A percentile compares a stretch with the other conserved stretches of the same genome.
Conservation (phyloP, 768 basidiomycete genomes). For the Lactarius akahatsu region DNA sequence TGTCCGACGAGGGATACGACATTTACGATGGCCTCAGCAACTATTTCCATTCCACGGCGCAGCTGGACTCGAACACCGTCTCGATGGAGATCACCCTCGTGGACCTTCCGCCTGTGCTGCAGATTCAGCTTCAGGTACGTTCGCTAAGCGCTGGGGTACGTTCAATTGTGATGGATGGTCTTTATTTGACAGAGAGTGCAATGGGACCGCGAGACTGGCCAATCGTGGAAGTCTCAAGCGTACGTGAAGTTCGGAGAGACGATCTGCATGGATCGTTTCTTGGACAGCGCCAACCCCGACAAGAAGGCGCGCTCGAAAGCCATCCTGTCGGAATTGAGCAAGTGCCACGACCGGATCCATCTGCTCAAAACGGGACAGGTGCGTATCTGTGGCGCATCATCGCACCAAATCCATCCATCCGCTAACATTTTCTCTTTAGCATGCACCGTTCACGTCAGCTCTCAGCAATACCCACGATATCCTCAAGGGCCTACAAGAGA, state of each 20-base stretch:
- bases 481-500: conserved; percentile 49
- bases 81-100: conserved; percentile 85
- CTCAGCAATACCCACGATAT: conserved; percentile 59
- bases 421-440: conserved; percentile 39
- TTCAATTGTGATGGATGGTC: not conserved
- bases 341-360: conserved; percentile 65
- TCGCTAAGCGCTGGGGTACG: not conserved
- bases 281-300: conserved; percentile 67
- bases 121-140: conserved; percentile 91
- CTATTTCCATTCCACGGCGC: conserved; percentile 87
- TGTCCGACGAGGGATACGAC: conserved; percentile 84
- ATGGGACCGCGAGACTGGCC: conserved; percentile 88
- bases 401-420: not conserved
- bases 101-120: conserved; percentile 84
- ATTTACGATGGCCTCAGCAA: conserved; percentile 91
- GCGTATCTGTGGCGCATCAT: conserved; percentile 19
- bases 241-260: conserved; percentile 89
- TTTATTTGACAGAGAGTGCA: conserved; percentile 74
- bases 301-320: conserved; percentile 71
- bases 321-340: conserved; percentile 64
- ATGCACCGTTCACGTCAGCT: conserved; percentile 56
- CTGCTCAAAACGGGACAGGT: conserved; percentile 74
- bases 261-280: conserved; percentile 88
- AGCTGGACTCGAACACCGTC: conserved; percentile 83
- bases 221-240: conserved; percentile 94